phyloP scores from a whole-genome alignment of 2,329 filamentous ascomycete species.

The Lojkania enalia region DNA sequence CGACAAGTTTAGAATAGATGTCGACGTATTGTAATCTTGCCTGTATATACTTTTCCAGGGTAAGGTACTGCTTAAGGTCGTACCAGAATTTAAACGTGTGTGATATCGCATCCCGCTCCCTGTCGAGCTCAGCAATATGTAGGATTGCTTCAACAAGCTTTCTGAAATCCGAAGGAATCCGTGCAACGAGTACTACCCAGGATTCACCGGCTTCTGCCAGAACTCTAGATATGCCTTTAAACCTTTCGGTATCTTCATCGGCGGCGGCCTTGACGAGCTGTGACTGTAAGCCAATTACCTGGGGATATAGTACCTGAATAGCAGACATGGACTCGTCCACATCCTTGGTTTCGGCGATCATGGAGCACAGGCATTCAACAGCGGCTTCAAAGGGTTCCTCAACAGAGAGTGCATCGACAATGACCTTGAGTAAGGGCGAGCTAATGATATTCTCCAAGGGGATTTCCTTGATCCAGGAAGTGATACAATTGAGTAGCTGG shows the following conservation, averaged over 20 bases:
- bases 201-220: conserved; percentile 92
- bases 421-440: conserved; percentile 79
- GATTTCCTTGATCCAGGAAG: conserved; percentile 94
- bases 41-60: conserved; percentile 84
- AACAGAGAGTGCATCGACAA: conserved; percentile 75
- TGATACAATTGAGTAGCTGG: conserved; percentile 90
- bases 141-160: conserved; percentile 85
- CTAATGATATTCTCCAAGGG: conserved; percentile 80
- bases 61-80: conserved; percentile 94
- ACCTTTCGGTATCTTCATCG: conserved; percentile 80
- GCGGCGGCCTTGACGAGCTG: conserved; percentile 75
- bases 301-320: conserved; percentile 81
- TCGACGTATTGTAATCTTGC: conserved; percentile 77
- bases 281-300: conserved; percentile 73
- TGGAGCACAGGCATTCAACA: conserved; percentile 87
- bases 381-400: conserved; percentile 83
- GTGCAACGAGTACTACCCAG: conserved; percentile 90
- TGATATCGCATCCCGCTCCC: conserved; percentile 86
- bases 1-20: conserved; percentile 85
- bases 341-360: conserved; percentile 89
- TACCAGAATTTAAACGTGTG: conserved; percentile 98
- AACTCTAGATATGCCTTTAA: conserved; percentile 85
- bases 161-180: conserved; percentile 79
- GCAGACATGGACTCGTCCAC: conserved; percentile 85
- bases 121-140: conserved; percentile 87